Evolutionary conservation across 345 rosid genomes (phyloP), one percentile per base, ranked within the genome.

Genomic region (Microcos paniculata): DNA sequence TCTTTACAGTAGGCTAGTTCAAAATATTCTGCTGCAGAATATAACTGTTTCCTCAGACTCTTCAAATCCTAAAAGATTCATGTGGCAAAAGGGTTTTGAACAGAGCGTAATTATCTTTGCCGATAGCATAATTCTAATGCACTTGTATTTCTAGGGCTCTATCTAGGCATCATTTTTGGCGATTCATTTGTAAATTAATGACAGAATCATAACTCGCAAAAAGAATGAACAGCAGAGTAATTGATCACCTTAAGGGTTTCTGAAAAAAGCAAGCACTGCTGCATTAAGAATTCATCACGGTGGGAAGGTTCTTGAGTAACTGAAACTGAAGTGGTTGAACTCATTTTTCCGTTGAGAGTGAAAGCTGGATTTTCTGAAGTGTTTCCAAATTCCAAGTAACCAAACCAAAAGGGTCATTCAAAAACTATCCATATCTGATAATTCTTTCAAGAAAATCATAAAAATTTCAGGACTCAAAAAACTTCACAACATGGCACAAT

Each of bases 11-110:
- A 91, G 69, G 92, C 88, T 21, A 66, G 35, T 84, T 95, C 99
- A 74, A 90, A 93, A 79, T 91, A 87, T 23, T 95, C 94, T 38
- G 98, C 98, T 15, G 97, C 99, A 24, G 90, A 88, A 85, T 89
- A 91, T 55, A 95, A 73, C 62, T 95, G 98, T 71, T 86, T 79
- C 82, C 90, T 87, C 65, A 95, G 63, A 74, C 77, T 85, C 91
- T 87, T 95, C 84, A 95, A 81, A 61, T 93, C 99, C 98, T 95
- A 43, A 72, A 74, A 56, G 1, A 4, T 33, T 46, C 76, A 77
- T 18, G 12, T 5, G 53, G 33, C 56, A 51, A 10, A 71, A 6
- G 76, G 66, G 55, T 45, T 73, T 63, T 1, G 40, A 78, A 38
- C 30, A 65, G 45, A 48, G 45, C 53, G 51, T 73, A 68, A 19